Base-by-base conservation (phyloP, 1,139 yeast species). In the Pichia norvegensis region DNA sequence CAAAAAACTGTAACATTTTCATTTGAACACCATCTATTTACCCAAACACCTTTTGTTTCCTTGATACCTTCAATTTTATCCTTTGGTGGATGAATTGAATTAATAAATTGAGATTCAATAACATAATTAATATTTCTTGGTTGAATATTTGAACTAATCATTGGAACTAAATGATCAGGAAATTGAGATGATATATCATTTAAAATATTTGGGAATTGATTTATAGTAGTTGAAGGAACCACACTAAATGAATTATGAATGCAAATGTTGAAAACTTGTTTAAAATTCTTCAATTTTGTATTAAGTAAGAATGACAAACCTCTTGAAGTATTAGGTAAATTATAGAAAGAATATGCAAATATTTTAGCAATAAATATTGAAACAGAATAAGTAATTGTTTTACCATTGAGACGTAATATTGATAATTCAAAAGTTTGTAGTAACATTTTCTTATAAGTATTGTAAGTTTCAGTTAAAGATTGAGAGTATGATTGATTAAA, bases 291-390 rank as follows among this genome's bases (percentile, higher is more conserved):
- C 54, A 49, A 52, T 55, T 70, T 79, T 53, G 82, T 79, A 54
- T 78, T 79, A 41, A 85, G 65, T 20, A 81, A 61, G 52, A 81
- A 81, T 38, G 85, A 64, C 35, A 86, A 63, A 1, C 85, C 81
- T 39, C 69, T 70, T 16, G 85, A 77, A 7, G 83, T 78, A n/a
- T 75, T 70, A 0, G 83, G 81, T 2, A 84, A 60, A 52, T 73
- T 68, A 58, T 79, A 76, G 55, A 74, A 85, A 14, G 80, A 67
- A 57, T 78, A 76, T 1, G 94, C 90, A 61, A 86, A 76, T 1
- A 82, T 75, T 58, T 86, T 85, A 11, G 95, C 95, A n/a, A 81
- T 70, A 58, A 85, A 85, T 2, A 94, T 94, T 23, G 81, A 73
- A 17, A 79, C 63, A 4, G 84, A 69, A 10, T 81, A 63, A 1